Base-by-base conservation (phyloP, 1,284 basidiomycete species). In the Rhodotorula sp. region DNA sequence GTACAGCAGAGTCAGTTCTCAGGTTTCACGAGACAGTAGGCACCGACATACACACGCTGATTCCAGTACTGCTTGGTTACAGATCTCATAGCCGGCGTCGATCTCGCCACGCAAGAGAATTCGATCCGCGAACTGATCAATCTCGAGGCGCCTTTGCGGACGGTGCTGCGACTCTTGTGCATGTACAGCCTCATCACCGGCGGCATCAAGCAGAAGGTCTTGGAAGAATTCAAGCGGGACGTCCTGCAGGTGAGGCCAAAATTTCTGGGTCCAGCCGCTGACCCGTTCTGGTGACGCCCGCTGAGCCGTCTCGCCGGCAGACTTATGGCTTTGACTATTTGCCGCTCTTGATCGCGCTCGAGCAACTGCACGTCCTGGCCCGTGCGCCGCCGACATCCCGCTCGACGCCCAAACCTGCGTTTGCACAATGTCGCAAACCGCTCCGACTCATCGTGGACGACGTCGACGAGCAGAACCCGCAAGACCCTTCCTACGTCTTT, bases 361-460 rank as follows among this genome's bases (percentile, higher is more conserved):
- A 90, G 14, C 84, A 88, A 3, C 86, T 91, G 21, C 86, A 88
- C 1, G 86, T 98, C 52, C 73, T 81, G 58, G 76, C 82, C n/a
- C 81, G 83, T 1, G 85, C 31, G 77, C 82, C 39, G 58, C 68
- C 80, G 57, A 34, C 67, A 67, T 80, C 68, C 18, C 81, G 82
- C 3, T 57, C 79, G 1, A 54, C 66, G 23, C 64, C 71, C 1
- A 79, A 82, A 47, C 79, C 83, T 8, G 88, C 91, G 0, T 97
- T 91, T 80, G 79, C 86, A 3, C 78, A 85, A 8, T 83, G 95
- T 29, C 88, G 94, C 64, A 95, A 93, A 82, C 87, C 89, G 0
- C 85, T 99, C n/a, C 88, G 92, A 39, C 87, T 99, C 31, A 86
- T 98, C 51, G 93, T 97, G 75, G 96, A 99, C 79, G 95, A 97